phyloP scores from a whole-genome alignment of 2,329 filamentous ascomycete species.

The Penicillium italicum region DNA sequence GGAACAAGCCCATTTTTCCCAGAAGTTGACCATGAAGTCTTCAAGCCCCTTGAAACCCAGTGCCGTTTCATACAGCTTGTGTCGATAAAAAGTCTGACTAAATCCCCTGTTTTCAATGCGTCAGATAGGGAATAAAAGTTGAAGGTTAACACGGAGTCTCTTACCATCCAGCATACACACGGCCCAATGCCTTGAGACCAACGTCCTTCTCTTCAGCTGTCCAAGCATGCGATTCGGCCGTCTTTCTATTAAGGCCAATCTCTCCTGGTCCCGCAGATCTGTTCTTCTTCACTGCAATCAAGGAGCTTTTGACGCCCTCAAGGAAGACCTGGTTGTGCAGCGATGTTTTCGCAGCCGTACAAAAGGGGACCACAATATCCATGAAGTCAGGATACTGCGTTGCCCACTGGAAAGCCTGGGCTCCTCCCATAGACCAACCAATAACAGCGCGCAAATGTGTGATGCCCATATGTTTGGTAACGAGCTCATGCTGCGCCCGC shows the following conservation, averaged over 20 bases:
- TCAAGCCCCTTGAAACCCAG: conserved; percentile 67
- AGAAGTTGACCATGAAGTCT: conserved; percentile 70
- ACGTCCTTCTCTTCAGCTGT: conserved; percentile 51
- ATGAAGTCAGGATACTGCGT: conserved; percentile 62
- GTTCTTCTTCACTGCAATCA: conserved; percentile 56
- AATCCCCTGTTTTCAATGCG: conserved; percentile 56
- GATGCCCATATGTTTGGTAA: conserved; percentile 62
- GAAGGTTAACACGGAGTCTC: conserved; percentile 1
- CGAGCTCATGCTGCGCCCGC: conserved; percentile 60
- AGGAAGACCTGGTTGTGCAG: conserved; percentile 67
- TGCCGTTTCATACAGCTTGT: conserved; percentile 62
- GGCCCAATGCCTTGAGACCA: conserved; percentile 66
- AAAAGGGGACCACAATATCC: conserved; percentile 64
- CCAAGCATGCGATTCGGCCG: conserved; percentile 48
- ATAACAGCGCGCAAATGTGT: conserved; percentile 60
- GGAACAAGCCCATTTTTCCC: conserved; percentile 69
- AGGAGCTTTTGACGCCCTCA: conserved; percentile 59
- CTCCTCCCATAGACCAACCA: conserved; percentile 70
- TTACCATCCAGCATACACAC: conserved; percentile 71
- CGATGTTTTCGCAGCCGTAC: conserved; percentile 61
- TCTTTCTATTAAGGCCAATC: conserved; percentile 41
- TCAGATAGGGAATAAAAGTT: neutral
- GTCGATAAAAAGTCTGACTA: conserved; percentile 72
- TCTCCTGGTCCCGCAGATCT: conserved; percentile 51
- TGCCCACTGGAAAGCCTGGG: conserved; percentile 63